Conservation (phyloP, 768 basidiomycete species). For the Termitomyces sp. region DNA sequence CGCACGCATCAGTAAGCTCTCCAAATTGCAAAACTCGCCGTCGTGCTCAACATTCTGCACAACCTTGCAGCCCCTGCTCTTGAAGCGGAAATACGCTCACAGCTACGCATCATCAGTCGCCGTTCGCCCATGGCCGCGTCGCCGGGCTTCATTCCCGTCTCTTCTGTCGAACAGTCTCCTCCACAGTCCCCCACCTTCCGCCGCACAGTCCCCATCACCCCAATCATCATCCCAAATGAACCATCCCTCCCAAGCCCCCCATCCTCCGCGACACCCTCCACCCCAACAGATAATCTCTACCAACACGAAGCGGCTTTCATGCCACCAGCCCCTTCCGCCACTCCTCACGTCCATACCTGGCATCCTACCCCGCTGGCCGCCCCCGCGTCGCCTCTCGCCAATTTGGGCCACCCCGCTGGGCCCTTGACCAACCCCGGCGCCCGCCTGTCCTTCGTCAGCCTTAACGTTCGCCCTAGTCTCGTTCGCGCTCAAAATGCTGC, state of each 20-base stretch:
- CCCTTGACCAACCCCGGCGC: conserved; percentile 56
- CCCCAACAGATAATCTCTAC: conserved; percentile 20
- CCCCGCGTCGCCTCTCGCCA: conserved; percentile 27
- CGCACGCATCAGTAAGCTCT: conserved; percentile 2
- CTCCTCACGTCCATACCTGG: conserved; percentile 58
- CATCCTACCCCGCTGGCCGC: conserved; percentile 21
- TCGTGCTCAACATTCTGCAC: conserved; percentile 1
- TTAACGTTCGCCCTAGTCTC: conserved; percentile 36
- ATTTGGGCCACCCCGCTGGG: conserved; percentile 23
- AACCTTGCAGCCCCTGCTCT: conserved; percentile 8
- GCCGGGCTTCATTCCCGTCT: conserved; percentile 15
- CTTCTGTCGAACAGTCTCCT: conserved; percentile 12
- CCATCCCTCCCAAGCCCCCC: conserved; percentile 23
- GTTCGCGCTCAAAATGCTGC: conserved; percentile 39
- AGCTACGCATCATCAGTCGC: conserved; percentile 12
- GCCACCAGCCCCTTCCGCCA: conserved; percentile 46
- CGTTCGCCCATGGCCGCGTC: conserved; percentile 17
- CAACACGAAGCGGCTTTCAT: conserved; percentile 18
- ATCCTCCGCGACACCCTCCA: conserved; percentile 21
- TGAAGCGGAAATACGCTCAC: conserved; percentile 3
- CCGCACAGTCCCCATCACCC: conserved; percentile 27
- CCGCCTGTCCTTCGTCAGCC: conserved; percentile 53
- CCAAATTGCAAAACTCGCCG: neutral
- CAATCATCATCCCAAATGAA: conserved; percentile 27
- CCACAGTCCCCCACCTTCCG: conserved; percentile 20